Conservation (phyloP, 202 grass and related monocot genomes). For the Eragrostis tef region DNA sequence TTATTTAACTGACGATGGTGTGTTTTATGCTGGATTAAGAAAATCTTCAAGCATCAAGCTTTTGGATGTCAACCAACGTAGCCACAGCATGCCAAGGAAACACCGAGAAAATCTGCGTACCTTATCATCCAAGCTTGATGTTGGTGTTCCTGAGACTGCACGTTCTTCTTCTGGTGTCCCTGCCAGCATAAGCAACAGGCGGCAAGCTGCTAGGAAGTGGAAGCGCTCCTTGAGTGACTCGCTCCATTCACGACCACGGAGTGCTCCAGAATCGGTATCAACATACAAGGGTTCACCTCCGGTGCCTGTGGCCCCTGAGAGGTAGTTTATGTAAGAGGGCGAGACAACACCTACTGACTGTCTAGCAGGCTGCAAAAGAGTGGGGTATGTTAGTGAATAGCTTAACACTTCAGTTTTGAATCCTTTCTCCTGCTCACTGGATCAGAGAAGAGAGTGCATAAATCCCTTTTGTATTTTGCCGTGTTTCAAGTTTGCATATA, state of each 20-base stretch:
- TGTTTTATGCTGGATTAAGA: slow-evolving; percentile 43
- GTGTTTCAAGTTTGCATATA: not conserved
- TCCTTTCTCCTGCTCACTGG: not conserved
- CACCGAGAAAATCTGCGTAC: slow-evolving; percentile 47
- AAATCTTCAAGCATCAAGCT: slow-evolving; percentile 44
- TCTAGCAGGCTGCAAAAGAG: slow-evolving; percentile 26
- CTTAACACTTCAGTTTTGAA: not conserved
- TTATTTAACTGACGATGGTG: slow-evolving; percentile 61
- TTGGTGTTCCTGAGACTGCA: slow-evolving; percentile 42
- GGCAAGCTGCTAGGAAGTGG: slow-evolving; percentile 42
- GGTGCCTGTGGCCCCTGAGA: slow-evolving; percentile 43
- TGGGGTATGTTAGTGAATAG: slow-evolving; percentile 24
- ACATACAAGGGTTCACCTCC: slow-evolving; percentile 31
- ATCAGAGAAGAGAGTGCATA: not conserved
- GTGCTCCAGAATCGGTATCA: slow-evolving; percentile 32
- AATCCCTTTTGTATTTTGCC: not conserved
- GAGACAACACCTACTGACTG: not conserved
- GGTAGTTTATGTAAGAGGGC: slow-evolving; percentile 18
- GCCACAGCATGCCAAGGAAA: slow-evolving; percentile 37
- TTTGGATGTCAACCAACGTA: not conserved
- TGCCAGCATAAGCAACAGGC: slow-evolving; percentile 36
- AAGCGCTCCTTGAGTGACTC: slow-evolving; percentile 71
- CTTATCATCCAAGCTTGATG: slow-evolving; percentile 50
- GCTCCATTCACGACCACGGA: slow-evolving; percentile 32
- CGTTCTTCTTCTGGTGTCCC: slow-evolving; percentile 32